Evolutionary conservation across 257 asterid species (phyloP).

Genomic region (Solanum chmielewskii): DNA sequence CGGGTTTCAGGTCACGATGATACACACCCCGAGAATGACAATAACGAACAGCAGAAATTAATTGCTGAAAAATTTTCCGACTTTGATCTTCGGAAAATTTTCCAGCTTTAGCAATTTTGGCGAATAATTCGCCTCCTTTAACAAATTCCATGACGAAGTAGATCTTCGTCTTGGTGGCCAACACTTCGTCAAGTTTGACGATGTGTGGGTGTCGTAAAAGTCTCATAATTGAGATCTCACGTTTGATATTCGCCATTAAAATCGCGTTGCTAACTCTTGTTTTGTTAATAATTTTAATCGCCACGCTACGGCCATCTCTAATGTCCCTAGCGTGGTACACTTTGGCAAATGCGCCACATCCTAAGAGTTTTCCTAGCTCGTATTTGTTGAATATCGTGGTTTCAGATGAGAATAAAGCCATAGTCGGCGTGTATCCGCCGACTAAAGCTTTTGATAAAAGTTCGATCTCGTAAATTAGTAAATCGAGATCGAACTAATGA

Average conservation of each 20-base stretch:
- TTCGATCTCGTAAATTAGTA: neutral
- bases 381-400: constrained; percentile 43
- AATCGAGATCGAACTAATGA: neutral
- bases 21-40: constrained; percentile 69
- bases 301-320: constrained; percentile 61
- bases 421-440: neutral
- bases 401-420: neutral
- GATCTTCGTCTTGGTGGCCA: constrained; percentile 62
- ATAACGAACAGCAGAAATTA: constrained; percentile 59
- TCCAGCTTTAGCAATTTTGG: constrained; percentile 51
- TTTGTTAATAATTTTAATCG: constrained; percentile 58
- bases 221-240: constrained; percentile 75
- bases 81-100: constrained; percentile 43
- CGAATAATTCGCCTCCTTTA: constrained; percentile 76
- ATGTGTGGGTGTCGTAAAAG: constrained; percentile 47
- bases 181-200: constrained; percentile 55
- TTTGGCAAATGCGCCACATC: constrained; percentile 89
- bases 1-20: constrained; percentile 87
- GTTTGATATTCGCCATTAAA: constrained; percentile 43
- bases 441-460: neutral
- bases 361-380: constrained; percentile 68
- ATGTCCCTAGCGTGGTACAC: constrained; percentile 73
- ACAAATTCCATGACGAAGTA: constrained; percentile 66
- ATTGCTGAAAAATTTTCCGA: constrained; percentile 64
- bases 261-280: constrained; percentile 15